phyloP scores from a whole-genome alignment of 2,329 filamentous ascomycete species.

The Ophiosphaerella narmari region DNA sequence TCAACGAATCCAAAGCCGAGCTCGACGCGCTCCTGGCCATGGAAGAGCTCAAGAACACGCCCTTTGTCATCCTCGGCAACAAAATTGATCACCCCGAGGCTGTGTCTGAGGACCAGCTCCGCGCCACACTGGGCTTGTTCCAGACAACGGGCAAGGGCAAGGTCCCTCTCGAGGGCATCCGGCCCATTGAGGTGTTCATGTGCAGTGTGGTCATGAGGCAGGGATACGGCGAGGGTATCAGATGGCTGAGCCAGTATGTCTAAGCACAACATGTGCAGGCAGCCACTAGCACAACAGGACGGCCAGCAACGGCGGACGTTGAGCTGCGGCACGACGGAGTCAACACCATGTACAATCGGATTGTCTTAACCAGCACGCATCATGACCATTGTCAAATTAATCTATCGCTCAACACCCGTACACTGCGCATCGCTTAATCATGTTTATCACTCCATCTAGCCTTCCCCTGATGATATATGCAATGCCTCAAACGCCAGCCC shows the following conservation, averaged over 20 bases:
- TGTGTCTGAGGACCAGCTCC: conserved; percentile 91
- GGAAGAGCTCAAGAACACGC: conserved; percentile 95
- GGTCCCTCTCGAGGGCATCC: conserved; percentile 44
- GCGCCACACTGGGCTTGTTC: conserved; percentile 89
- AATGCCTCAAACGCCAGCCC: not conserved
- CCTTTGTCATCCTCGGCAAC: conserved; percentile 95
- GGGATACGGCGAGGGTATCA: conserved; percentile 56
- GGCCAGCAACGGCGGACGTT: not conserved
- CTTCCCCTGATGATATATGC: not conserved
- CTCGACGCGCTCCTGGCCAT: conserved; percentile 91
- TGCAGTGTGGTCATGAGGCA: conserved; percentile 98
- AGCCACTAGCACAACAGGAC: not conserved
- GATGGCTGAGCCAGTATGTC: conserved; percentile 50
- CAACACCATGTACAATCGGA: conserved; percentile 6
- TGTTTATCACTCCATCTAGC: not conserved
- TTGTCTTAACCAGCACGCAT: not conserved
- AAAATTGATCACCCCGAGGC: conserved; percentile 99
- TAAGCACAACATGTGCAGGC: conserved; percentile 13
- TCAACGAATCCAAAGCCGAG: conserved; percentile 93
- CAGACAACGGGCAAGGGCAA: conserved; percentile 58
- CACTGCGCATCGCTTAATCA: not conserved
- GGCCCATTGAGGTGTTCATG: conserved; percentile 88
- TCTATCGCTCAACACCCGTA: too few relatives aligned
- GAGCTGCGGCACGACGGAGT: not conserved
- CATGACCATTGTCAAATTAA: too few relatives aligned